A percentile compares a stretch with the other conserved stretches of the same genome.
phyloP scores from a whole-genome alignment of 169 alveolate genomes.

The Perkinsus marinus region DNA sequence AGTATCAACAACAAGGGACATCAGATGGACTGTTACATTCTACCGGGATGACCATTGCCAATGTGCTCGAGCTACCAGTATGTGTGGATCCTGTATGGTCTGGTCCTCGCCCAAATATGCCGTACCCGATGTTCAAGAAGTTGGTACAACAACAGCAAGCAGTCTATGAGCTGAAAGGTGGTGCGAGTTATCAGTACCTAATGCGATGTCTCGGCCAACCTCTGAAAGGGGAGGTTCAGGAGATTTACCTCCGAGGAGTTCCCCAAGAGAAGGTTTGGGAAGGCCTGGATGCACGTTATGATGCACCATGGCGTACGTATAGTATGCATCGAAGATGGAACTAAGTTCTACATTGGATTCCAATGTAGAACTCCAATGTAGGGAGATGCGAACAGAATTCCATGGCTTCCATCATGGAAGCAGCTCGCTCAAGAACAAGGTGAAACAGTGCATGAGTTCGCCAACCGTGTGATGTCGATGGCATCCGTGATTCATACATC shows the following conservation, averaged over 20 bases:
- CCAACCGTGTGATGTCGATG: background rate
- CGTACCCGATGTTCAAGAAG: background rate
- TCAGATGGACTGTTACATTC: too few species aligned
- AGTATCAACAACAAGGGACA: too few species aligned
- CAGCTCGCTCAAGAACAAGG: background rate
- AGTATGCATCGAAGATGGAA: background rate
- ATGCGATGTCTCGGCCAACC: background rate
- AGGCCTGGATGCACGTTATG: background rate
- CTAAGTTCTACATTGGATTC: too few species aligned
- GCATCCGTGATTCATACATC: background rate
- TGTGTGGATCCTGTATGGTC: background rate
- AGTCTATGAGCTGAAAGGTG: background rate
- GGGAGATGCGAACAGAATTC: too few species aligned
- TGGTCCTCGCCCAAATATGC: background rate
- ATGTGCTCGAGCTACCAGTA: background rate
- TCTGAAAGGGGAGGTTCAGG: background rate
- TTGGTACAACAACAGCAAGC: background rate
- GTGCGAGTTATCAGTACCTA: background rate
- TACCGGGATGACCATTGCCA: background rate
- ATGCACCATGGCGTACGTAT: background rate
- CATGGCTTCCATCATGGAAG: too few species aligned
- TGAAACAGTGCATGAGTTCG: background rate
- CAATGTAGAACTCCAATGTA: too few species aligned
- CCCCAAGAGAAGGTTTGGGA: background rate
- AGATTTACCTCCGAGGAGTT: background rate